Base-by-base conservation (phyloP, 2,329 filamentous ascomycete genomes). In the Neofusicoccum parvum region DNA sequence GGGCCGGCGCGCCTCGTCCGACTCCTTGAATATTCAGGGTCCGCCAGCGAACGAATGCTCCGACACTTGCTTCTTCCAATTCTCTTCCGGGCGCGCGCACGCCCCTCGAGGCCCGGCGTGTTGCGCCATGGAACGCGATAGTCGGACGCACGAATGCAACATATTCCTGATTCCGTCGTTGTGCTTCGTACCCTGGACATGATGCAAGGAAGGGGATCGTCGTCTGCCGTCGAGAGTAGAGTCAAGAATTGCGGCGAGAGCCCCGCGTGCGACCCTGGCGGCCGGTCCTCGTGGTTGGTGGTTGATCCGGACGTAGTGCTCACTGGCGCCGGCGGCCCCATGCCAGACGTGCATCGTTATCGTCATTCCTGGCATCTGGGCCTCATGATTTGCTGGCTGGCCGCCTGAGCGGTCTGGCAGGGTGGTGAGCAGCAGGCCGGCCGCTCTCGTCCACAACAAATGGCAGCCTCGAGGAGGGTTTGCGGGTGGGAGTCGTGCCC, bases 301-400 rank as follows among this genome's bases (percentile, higher is more conserved):
- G 45, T 60, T 60, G 56, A 60, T 60, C 56, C 56, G 56, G 50
- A 60, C 45, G 27, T 60, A 60, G 56, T 49, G 56, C 56, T 60
- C 56, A 60, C 56, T 58, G 54, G 54, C 54, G 41, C 41, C 36
- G 5, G 20, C 39, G 20, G 39, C 14, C 54, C 59, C 46, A 62
- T 62, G 59, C 36, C 46, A 32, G 46, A 62, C 34, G 59, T 43
- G 59, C 59, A 41, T 49, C 58, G 34, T 51, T 41, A 51, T 62
- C 59, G 59, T 32, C 32, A 41, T 51, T 34, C 39, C 34, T 49
- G 32, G 58, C 43, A 43, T 11, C 32, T 9, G 46, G 23, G 15
- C 20, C 23, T 15, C 36, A 12, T 62, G 59, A 51, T 62, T 62
- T 51, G 59, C 59, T 43, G 32, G 41, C 43, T 12, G 39, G 54